phyloP scores from a whole-genome alignment of 1,284 basidiomycete species.

The Phylloboletellus chloephorus region DNA sequence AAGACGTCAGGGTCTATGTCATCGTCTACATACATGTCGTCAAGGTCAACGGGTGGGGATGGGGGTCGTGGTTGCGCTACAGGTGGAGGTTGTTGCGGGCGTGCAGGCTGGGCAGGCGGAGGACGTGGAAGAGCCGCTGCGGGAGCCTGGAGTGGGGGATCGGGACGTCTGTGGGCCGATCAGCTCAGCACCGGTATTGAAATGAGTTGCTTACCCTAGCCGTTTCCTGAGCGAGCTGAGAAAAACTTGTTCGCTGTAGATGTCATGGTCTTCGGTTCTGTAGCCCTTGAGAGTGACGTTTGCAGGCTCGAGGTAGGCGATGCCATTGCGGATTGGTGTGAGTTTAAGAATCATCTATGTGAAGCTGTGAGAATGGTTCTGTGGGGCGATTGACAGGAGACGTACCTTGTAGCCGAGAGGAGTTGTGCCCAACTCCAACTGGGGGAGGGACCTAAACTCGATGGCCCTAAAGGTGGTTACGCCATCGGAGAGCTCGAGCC shows the following conservation, averaged over 20 bases:
- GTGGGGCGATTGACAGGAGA: constrained; percentile 4
- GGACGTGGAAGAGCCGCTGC: constrained; percentile 5
- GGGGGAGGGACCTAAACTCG: constrained; percentile 57
- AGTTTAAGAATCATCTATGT: constrained; percentile 60
- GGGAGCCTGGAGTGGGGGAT: constrained; percentile 17
- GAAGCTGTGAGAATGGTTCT: constrained; percentile 35
- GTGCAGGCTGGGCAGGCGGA: constrained; percentile 8
- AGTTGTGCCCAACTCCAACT: constrained; percentile 60
- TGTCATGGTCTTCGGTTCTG: constrained; percentile 54
- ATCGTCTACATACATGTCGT: constrained; percentile 27
- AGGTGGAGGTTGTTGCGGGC: constrained; percentile 9
- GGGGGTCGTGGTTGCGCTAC: constrained; percentile 4
- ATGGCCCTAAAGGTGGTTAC: constrained; percentile 55
- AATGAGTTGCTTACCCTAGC: constrained; percentile 47
- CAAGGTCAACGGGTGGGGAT: constrained; percentile 12
- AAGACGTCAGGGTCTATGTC: constrained; percentile 29
- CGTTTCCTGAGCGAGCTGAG: constrained; percentile 49
- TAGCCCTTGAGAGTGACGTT: constrained; percentile 56
- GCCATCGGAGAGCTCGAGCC: constrained; percentile 65
- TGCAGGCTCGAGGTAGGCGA: constrained; percentile 62
- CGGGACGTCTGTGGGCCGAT: constrained; percentile 23
- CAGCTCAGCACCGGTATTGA: neutral
- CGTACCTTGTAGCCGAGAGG: constrained; percentile 69
- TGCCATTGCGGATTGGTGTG: constrained; percentile 55
- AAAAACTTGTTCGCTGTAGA: constrained; percentile 48